These are phyloP conservation scores for Paecilomyces niveus DNA, from an alignment of 2,329 filamentous ascomycete species.

Conservation along the genomic window DNA sequence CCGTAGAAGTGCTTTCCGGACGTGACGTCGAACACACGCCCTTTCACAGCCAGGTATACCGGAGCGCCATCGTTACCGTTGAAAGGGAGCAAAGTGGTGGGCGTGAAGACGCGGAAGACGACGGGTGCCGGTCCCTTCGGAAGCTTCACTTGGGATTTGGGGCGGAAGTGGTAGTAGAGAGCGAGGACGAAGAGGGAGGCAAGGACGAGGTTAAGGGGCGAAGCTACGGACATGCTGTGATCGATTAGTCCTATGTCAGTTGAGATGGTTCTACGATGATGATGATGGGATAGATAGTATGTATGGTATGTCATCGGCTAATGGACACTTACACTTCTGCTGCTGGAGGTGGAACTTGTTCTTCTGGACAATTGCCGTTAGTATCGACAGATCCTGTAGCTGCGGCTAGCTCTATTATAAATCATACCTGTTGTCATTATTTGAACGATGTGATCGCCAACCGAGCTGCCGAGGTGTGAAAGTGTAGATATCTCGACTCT, in stretches of 20 bases:
- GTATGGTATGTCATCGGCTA: not conserved
- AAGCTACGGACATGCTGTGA: slow-evolving; percentile 47
- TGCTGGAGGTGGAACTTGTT: slow-evolving; percentile 17
- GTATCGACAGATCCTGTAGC: not conserved
- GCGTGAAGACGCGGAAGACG: slow-evolving; percentile 79
- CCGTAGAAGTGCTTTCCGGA: slow-evolving; percentile 90
- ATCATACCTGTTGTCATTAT: not conserved
- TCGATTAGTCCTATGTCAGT: slow-evolving; percentile 2
- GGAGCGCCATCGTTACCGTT: slow-evolving; percentile 68
- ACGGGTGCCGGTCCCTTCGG: slow-evolving; percentile 56
- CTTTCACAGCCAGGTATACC: slow-evolving; percentile 86
- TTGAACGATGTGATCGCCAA: not conserved
- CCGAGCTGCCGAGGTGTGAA: too few relatives aligned
- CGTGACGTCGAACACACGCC: slow-evolving; percentile 84
- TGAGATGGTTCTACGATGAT: slow-evolving; percentile 25
- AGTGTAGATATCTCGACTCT: too few relatives aligned
- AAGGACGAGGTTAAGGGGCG: slow-evolving; percentile 56
- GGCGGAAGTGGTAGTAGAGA: slow-evolving; percentile 53
- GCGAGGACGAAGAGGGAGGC: slow-evolving; percentile 51
- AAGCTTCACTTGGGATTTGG: slow-evolving; percentile 44
- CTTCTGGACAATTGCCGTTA: slow-evolving; percentile 12
- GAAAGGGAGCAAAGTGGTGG: slow-evolving; percentile 75
- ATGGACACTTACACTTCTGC: slow-evolving; percentile 28
- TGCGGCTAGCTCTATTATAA: not conserved
- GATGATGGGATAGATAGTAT: slow-evolving; percentile 22